Evolutionary conservation across 441 rosid species (phyloP).

Genomic region (Pelargonium myrrhifolium): DNA sequence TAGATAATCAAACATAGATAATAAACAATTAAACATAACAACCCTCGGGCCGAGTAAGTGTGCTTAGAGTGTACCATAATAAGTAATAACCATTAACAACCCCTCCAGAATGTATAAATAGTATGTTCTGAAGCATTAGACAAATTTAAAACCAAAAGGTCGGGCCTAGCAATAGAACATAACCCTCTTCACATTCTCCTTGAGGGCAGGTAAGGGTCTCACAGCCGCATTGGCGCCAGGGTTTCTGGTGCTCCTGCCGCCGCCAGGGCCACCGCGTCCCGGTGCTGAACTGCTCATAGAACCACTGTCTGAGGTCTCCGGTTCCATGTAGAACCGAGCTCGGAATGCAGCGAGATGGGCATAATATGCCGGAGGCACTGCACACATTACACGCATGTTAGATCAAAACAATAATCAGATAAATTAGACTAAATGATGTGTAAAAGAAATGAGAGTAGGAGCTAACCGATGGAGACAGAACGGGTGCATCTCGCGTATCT

Average conservation of each 20-base stretch:
- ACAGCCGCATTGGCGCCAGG: constrained; percentile 19
- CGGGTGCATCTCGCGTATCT: constrained; percentile 88
- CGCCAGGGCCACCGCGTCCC: constrained; percentile 39
- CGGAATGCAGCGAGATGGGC: constrained; percentile 97
- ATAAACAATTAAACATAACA: too few species aligned
- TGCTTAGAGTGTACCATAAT: too few species aligned
- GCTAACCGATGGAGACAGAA: constrained; percentile 87
- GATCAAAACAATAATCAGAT: background rate
- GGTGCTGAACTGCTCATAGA: constrained; percentile 28
- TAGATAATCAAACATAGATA: too few species aligned
- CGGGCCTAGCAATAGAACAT: too few species aligned
- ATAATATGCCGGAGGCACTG: constrained; percentile 97
- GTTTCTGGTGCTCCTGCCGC: constrained; percentile 19
- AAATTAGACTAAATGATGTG: constrained; percentile 4
- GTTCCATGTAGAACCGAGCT: constrained; percentile 94
- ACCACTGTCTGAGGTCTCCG: constrained; percentile 74
- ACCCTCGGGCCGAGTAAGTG: too few species aligned
- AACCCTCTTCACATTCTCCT: constrained; percentile 98
- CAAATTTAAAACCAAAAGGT: too few species aligned
- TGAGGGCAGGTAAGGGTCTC: constrained; percentile 81
- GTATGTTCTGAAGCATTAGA: too few species aligned
- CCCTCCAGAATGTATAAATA: too few species aligned
- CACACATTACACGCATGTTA: constrained; percentile 19
- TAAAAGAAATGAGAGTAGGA: background rate
- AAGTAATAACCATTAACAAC: too few species aligned